Conservation (phyloP, 805 yeast species). For the Metschnikowia orientalis region DNA sequence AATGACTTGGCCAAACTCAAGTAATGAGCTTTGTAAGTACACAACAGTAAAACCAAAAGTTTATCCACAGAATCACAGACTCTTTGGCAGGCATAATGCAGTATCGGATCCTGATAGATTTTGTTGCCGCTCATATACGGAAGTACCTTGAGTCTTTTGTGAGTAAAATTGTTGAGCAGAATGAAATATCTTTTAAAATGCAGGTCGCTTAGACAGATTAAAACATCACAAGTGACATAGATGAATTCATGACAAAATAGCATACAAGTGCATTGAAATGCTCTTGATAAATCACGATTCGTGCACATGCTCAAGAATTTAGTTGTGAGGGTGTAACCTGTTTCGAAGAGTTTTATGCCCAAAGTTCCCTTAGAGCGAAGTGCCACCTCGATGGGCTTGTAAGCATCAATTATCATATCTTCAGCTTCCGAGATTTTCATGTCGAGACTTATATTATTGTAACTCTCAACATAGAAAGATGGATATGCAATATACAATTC, state of each 20-base stretch:
- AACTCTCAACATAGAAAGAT: slow-evolving; percentile 1
- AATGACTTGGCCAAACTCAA: slow-evolving; percentile 43
- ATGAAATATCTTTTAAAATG: slow-evolving; percentile 35
- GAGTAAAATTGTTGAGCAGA: slow-evolving; percentile 32
- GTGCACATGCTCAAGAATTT: slow-evolving; percentile 22
- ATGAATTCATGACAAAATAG: slow-evolving; percentile 29
- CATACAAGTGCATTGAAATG: slow-evolving; percentile 13
- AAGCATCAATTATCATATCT: no score
- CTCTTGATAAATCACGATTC: slow-evolving; percentile 9
- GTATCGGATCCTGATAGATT: slow-evolving; percentile 8
- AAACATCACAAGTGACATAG: slow-evolving; percentile 32
- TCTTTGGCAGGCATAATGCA: slow-evolving; percentile 17
- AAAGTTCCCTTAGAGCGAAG: slow-evolving; percentile 15
- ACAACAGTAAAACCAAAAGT: slow-evolving; percentile 46
- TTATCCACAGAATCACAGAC: slow-evolving; percentile 45
- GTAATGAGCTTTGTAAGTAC: slow-evolving; percentile 48
- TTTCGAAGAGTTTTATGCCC: slow-evolving; percentile 22
- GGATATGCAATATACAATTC: slow-evolving; percentile 3
- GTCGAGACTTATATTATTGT: no score
- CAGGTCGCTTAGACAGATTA: slow-evolving; percentile 30
- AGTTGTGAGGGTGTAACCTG: slow-evolving; percentile 33
- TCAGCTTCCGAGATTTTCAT: no score
- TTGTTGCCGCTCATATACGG: slow-evolving; percentile 13
- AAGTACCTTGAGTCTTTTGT: slow-evolving; percentile 21
- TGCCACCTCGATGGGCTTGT: slow-evolving; percentile 25